Evolutionary conservation across 2,329 filamentous ascomycete genomes (phyloP).

Genomic region (Alternaria longipes): DNA sequence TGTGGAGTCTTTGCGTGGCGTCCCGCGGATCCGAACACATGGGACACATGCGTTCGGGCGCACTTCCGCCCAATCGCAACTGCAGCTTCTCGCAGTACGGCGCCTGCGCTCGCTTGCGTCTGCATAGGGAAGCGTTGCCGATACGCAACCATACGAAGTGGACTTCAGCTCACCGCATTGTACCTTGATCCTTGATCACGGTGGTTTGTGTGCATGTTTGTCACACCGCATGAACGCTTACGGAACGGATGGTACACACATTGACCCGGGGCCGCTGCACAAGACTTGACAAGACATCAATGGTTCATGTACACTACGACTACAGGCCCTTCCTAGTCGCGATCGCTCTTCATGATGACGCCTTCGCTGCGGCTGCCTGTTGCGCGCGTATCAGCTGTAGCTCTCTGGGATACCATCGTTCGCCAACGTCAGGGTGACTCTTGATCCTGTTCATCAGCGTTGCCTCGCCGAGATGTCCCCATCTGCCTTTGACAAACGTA

Average conservation of each 20-base stretch:
- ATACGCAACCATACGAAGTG: constrained; percentile 6
- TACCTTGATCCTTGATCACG: constrained; percentile 8
- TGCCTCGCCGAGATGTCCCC: constrained; percentile 78
- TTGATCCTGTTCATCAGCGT: constrained; percentile 85
- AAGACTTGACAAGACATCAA: constrained; percentile 7
- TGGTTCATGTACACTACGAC: constrained; percentile 6
- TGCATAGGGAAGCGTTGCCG: constrained; percentile 12
- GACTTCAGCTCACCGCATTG: constrained; percentile 18
- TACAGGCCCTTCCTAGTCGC: constrained; percentile 2
- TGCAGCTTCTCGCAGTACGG: not conserved
- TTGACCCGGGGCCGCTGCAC: not conserved
- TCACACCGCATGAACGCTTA: constrained; percentile 21
- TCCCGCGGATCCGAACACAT: constrained; percentile 22
- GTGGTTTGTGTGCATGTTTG: constrained; percentile 13
- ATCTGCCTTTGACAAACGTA: constrained; percentile 76
- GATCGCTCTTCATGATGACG: constrained; percentile 5
- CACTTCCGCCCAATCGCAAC: constrained; percentile 16
- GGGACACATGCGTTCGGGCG: constrained; percentile 19
- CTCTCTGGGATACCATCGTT: constrained; percentile 69
- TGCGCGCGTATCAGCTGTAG: constrained; percentile 54
- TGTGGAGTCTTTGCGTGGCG: constrained; percentile 18
- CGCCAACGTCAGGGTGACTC: constrained; percentile 86
- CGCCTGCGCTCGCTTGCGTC: constrained; percentile 6
- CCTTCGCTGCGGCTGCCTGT: constrained; percentile 39
- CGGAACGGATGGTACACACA: constrained; percentile 4